phyloP scores from a whole-genome alignment of 805 yeast species.

The Saccharomyces paradoxus region DNA sequence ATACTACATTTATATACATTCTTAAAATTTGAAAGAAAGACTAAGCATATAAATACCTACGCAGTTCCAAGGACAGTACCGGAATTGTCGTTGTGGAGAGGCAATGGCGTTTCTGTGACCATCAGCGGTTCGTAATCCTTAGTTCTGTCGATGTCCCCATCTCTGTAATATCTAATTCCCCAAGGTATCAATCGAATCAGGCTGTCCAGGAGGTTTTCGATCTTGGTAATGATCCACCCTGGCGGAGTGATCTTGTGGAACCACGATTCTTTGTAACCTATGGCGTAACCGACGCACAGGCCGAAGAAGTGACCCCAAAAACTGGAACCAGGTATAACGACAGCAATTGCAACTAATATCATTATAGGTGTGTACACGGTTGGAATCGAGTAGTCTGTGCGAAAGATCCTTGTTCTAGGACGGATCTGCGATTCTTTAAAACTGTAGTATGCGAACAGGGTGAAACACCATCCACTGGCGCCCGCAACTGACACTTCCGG shows the following conservation, averaged over 20 bases:
- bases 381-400: conserved; percentile 41
- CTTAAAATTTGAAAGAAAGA: neutral
- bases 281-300: conserved; percentile 54
- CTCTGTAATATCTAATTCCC: conserved; percentile 46
- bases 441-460: conserved; percentile 56
- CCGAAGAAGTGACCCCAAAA: conserved; percentile 71
- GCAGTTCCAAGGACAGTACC: conserved; percentile 7
- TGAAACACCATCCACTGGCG: conserved; percentile 66
- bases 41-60: neutral
- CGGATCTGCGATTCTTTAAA: conserved; percentile 35
- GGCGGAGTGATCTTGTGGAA: conserved; percentile 58
- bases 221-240: conserved; percentile 49
- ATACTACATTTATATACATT: neutral
- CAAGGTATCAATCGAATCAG: conserved; percentile 48
- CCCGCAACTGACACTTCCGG: conserved; percentile 54
- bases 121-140: conserved; percentile 14
- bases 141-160: conserved; percentile 38
- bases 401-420: conserved; percentile 36
- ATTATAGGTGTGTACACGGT: conserved; percentile 53
- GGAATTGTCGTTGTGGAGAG: conserved; percentile 8
- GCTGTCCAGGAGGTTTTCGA: conserved; percentile 47
- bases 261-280: conserved; percentile 43
- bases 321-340: conserved; percentile 58
- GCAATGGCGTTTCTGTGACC: conserved; percentile 8
- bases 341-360: conserved; percentile 39